Evolutionary conservation across 208 protist genomes (phyloP).

Genomic region (Porcisia hertigi): DNA sequence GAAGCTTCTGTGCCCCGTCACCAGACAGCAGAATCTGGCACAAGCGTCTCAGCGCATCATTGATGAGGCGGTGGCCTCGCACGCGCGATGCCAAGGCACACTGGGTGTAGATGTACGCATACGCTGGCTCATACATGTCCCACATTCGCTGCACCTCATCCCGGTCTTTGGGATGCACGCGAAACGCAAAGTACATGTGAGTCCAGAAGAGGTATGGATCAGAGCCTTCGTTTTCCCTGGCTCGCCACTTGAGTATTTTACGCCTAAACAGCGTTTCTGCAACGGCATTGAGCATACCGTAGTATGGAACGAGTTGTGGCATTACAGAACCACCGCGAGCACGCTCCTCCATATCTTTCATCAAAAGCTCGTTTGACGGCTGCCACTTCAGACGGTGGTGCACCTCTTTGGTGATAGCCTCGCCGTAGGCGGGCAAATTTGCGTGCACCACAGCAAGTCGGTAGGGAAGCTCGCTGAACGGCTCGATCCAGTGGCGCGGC

Average conservation of each 20-base stretch:
- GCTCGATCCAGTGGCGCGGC: conserved; percentile 85
- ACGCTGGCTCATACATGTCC: conserved; percentile 87
- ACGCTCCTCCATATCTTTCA: conserved; percentile 73
- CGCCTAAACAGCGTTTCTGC: conserved; percentile 70
- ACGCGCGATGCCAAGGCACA: conserved; percentile 65
- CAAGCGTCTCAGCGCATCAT: conserved; percentile 76
- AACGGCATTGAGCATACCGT: conserved; percentile 58
- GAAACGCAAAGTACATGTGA: conserved; percentile 88
- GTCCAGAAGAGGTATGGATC: conserved; percentile 88
- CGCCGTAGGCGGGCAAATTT: conserved; percentile 76
- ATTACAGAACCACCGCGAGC: conserved; percentile 50
- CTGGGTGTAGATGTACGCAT: conserved; percentile 85
- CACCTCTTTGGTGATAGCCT: conserved; percentile 72
- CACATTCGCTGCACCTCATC: conserved; percentile 79
- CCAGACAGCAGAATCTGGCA: conserved; percentile 84
- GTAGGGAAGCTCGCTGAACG: conserved; percentile 72
- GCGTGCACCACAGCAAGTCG: conserved; percentile 80
- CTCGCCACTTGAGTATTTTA: conserved; percentile 81
- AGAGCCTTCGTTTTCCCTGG: conserved; percentile 67
- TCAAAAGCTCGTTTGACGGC: conserved; percentile 66
- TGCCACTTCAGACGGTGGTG: conserved; percentile 37
- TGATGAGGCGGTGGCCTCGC: conserved; percentile 79
- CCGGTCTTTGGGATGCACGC: conserved; percentile 65
- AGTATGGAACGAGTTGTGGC: conserved; percentile 70
- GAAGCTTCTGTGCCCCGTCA: conserved; percentile 54